A percentile compares a stretch with the other conserved stretches of the same genome.
These are phyloP conservation scores for Ogataea pini DNA, from an alignment of 805 yeast genomes.

Conservation along the genomic window DNA sequence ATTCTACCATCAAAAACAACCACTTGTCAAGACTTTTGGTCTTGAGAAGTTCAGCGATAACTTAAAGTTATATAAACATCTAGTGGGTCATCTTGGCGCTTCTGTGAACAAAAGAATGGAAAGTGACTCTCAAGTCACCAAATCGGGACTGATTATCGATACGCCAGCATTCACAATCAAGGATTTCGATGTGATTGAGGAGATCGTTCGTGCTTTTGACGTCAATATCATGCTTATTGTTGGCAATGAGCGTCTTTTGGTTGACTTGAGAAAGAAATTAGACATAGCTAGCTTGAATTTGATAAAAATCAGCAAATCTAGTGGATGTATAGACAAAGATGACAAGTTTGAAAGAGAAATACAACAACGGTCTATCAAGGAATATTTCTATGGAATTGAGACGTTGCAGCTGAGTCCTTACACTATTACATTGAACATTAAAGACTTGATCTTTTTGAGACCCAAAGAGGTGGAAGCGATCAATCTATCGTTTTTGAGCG, in stretches of 20 bases:
- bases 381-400: slow-evolving; percentile 84
- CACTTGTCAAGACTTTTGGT: slow-evolving; percentile 81
- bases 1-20: slow-evolving; percentile 81
- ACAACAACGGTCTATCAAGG: slow-evolving; percentile 78
- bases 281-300: slow-evolving; percentile 41
- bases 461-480: slow-evolving; percentile 41
- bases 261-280: slow-evolving; percentile 60
- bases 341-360: slow-evolving; percentile 64
- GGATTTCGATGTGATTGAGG: slow-evolving; percentile 53
- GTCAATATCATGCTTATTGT: slow-evolving; percentile 62
- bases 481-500: slow-evolving; percentile 29
- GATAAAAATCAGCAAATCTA: slow-evolving; percentile 66
- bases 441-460: slow-evolving; percentile 61
- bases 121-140: slow-evolving; percentile 46
- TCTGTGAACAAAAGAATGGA: slow-evolving; percentile 45
- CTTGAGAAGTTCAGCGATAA: slow-evolving; percentile 60
- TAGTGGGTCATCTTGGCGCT: slow-evolving; percentile 43
- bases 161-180: slow-evolving; percentile 64
- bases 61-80: slow-evolving; percentile 51
- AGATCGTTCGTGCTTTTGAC: slow-evolving; percentile 58
- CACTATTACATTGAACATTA: slow-evolving; percentile 70
- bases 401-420: slow-evolving; percentile 77
- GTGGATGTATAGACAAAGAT: slow-evolving; percentile 76
- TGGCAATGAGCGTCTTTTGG: slow-evolving; percentile 71
- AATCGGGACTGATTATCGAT: slow-evolving; percentile 69